Evolutionary conservation across 192 early-diverging fungal genomes (phyloP).

Genomic region (Mortierella antarctica): DNA sequence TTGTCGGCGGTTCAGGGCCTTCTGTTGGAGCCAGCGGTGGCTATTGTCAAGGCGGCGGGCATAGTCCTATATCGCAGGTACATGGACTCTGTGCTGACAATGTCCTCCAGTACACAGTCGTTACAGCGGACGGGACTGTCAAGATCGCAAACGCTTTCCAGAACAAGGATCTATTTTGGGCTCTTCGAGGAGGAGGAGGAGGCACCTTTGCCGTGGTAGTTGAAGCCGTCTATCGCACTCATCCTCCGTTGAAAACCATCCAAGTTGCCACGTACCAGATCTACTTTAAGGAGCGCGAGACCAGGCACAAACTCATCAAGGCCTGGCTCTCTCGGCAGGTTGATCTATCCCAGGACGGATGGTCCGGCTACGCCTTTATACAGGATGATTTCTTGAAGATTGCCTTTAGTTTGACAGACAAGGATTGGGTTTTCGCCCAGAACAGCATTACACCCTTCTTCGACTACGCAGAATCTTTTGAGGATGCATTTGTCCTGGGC

Average conservation of each 20-base stretch:
- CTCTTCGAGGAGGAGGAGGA: conserved; percentile 69
- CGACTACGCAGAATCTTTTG: conserved; percentile 6
- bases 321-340: conserved; percentile 11
- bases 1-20: conserved; percentile 39
- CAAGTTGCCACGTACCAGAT: background rate
- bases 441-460: conserved; percentile 8
- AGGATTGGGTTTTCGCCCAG: background rate
- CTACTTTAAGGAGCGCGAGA: background rate
- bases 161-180: conserved; percentile 68
- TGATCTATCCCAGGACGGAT: conserved; percentile 23
- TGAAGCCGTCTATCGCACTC: conserved; percentile 24
- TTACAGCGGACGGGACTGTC: conserved; percentile 59
- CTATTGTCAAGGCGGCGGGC: conserved; percentile 58
- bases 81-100: conserved; percentile 64
- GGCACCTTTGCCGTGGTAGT: conserved; percentile 45
- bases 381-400: background rate
- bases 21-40: conserved; percentile 60
- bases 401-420: conserved; percentile 8
- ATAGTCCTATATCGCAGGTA: conserved; percentile 56
- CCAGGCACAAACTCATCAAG: background rate
- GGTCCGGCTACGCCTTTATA: conserved; percentile 24
- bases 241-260: conserved; percentile 15
- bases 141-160: conserved; percentile 48
- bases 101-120: conserved; percentile 62
- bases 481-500: background rate